Conservation (phyloP, 768 basidiomycete species). For the Podaxis sp. region DNA sequence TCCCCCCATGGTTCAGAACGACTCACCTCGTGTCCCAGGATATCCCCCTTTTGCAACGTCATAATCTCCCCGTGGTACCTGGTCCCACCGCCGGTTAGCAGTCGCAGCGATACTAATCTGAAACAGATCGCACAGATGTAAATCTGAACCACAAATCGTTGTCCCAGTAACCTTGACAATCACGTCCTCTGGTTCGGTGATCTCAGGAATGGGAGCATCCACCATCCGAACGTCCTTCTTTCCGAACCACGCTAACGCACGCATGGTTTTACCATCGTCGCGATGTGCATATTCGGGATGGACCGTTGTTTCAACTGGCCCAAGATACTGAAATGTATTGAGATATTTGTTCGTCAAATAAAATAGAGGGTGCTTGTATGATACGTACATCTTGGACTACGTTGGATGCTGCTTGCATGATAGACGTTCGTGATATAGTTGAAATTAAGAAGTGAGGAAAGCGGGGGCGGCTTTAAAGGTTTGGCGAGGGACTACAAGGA, state of each 20-base stretch:
- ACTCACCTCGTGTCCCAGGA: slow-evolving; percentile 64
- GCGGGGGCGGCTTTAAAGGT: too few relatives aligned
- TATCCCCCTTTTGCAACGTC: slow-evolving; percentile 66
- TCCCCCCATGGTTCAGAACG: neutral
- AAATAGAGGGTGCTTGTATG: neutral
- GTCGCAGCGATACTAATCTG: neutral
- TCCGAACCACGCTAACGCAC: slow-evolving; percentile 67
- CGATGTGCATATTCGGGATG: slow-evolving; percentile 42
- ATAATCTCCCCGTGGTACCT: slow-evolving; percentile 66
- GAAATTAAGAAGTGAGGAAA: too few relatives aligned
- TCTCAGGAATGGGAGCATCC: slow-evolving; percentile 42
- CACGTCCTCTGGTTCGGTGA: slow-evolving; percentile 72
- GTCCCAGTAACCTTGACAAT: slow-evolving; percentile 73
- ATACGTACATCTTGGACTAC: slow-evolving; percentile 22
- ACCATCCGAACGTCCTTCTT: slow-evolving; percentile 39
- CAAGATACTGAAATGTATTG: slow-evolving; percentile 26
- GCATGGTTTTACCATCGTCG: slow-evolving; percentile 56
- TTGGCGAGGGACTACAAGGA: too few relatives aligned
- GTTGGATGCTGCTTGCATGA: slow-evolving; percentile 30
- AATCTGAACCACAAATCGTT: slow-evolving; percentile 67
- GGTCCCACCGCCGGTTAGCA: neutral
- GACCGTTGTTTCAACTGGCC: slow-evolving; percentile 33
- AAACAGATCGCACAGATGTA: slow-evolving; percentile 39
- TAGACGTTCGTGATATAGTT: neutral
- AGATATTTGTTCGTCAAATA: neutral